These are phyloP conservation scores for Haplographium delicatum DNA, from an alignment of 495 filamentous ascomycete genomes.

Conservation along the genomic window DNA sequence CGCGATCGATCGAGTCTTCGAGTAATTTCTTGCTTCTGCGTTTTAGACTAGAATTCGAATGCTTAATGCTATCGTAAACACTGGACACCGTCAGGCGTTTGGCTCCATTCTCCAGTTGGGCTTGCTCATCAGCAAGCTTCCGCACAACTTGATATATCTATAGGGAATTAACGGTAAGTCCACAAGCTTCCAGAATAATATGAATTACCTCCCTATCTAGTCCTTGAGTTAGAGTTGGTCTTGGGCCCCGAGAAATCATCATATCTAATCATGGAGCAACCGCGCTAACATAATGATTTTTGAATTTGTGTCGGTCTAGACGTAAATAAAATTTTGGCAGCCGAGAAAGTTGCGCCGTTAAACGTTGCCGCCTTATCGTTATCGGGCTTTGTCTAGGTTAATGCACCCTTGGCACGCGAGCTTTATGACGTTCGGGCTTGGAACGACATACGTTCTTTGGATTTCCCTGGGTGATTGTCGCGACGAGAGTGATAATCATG, in stretches of 20 bases:
- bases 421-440: slow-evolving; percentile 5
- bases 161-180: slow-evolving; percentile 7
- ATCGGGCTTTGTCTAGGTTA: too few species aligned
- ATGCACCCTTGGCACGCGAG: not conserved
- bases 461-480: not conserved
- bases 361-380: slow-evolving; percentile 5
- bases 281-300: not conserved
- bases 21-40: slow-evolving; percentile 73
- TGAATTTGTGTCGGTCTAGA: too few species aligned
- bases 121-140: slow-evolving; percentile 63
- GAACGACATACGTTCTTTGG: slow-evolving; percentile 6
- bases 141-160: slow-evolving; percentile 71
- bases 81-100: slow-evolving; percentile 49
- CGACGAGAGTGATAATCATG: slow-evolving; percentile 36
- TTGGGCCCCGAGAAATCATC: slow-evolving; percentile 22
- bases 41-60: slow-evolving; percentile 79
- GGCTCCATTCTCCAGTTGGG: slow-evolving; percentile 38
- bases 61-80: slow-evolving; percentile 73
- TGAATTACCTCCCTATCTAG: slow-evolving; percentile 50
- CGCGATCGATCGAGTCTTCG: slow-evolving; percentile 81
- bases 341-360: not conserved
- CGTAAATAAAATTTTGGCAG: too few species aligned
- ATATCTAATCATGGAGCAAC: slow-evolving; percentile 8
- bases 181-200: not conserved
- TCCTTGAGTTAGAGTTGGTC: slow-evolving; percentile 46